These are phyloP conservation scores for Lagenaria siceraria DNA, from an alignment of 306 rosid species.

Conservation along the genomic window DNA sequence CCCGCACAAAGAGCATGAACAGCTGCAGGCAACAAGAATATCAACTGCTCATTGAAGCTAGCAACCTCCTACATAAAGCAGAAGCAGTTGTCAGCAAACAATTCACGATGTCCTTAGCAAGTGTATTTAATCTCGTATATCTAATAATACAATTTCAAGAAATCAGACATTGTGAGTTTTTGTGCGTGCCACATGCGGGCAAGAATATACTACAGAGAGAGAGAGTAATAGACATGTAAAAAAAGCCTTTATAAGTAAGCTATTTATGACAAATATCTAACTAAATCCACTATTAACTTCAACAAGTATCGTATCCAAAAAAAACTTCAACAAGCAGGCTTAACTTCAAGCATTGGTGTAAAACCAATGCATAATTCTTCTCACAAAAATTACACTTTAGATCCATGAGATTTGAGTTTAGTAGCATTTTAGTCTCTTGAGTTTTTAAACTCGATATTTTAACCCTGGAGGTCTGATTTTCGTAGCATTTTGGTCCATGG, in stretches of 20 bases:
- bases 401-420: no score
- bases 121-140: background rate
- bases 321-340: no score
- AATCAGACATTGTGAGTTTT: background rate
- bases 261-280: background rate
- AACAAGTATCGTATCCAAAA: no score
- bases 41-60: conserved; percentile 34
- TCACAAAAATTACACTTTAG: no score
- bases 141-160: background rate
- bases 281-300: background rate
- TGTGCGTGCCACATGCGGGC: background rate
- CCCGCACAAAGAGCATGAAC: conserved; percentile 74
- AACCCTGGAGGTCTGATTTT: no score
- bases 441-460: no score
- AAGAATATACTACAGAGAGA: background rate
- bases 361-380: no score
- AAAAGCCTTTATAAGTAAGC: no score
- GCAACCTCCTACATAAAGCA: conserved; percentile 40
- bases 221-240: background rate
- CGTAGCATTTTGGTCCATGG: no score
- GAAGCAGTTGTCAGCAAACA: background rate
- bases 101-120: background rate
- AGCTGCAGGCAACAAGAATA: conserved; percentile 62
- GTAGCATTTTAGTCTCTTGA: no score
- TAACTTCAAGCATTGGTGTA: no score